Conservation (phyloP, 2,329 filamentous ascomycete species). For the Xylaria digitata region DNA sequence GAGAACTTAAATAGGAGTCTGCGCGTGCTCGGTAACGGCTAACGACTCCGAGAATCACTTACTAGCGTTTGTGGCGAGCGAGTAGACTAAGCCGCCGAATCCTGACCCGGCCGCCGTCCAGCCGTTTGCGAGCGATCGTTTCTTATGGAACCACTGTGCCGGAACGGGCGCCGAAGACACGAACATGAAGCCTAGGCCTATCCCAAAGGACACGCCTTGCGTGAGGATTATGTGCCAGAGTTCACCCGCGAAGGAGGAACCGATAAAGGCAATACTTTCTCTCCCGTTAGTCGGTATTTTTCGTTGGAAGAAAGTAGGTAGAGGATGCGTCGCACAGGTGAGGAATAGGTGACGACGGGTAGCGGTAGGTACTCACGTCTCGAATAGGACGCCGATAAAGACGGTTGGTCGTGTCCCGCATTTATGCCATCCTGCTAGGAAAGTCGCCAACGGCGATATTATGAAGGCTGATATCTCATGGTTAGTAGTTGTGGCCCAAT, state of each 20-base stretch:
- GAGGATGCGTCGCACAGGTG: not conserved
- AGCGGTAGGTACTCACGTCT: constrained; percentile 57
- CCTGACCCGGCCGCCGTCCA: constrained; percentile 76
- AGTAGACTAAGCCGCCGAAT: constrained; percentile 78
- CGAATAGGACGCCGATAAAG: constrained; percentile 71
- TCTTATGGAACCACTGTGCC: constrained; percentile 79
- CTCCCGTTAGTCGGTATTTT: constrained; percentile 13
- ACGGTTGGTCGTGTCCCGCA: constrained; percentile 74
- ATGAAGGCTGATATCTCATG: constrained; percentile 64
- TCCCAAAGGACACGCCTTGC: constrained; percentile 81
- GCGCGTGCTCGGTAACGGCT: too few species aligned
- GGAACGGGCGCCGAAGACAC: constrained; percentile 74
- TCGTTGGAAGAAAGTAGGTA: not conserved
- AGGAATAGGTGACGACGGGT: not conserved
- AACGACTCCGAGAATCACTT: not conserved
- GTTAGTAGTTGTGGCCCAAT: constrained; percentile 40
- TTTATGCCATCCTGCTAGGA: constrained; percentile 62
- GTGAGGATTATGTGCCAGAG: constrained; percentile 82
- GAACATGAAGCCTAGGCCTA: constrained; percentile 82
- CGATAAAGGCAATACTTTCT: constrained; percentile 68
- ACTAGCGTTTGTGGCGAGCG: constrained; percentile 71
- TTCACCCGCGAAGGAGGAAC: constrained; percentile 73
- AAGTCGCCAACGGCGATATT: constrained; percentile 74
- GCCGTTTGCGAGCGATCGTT: constrained; percentile 76
- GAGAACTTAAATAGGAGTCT: not conserved